A percentile compares a stretch with the other conserved stretches of the same genome.
phyloP scores from a whole-genome alignment of 306 rosid species.

The Ormosia semicastrata region DNA sequence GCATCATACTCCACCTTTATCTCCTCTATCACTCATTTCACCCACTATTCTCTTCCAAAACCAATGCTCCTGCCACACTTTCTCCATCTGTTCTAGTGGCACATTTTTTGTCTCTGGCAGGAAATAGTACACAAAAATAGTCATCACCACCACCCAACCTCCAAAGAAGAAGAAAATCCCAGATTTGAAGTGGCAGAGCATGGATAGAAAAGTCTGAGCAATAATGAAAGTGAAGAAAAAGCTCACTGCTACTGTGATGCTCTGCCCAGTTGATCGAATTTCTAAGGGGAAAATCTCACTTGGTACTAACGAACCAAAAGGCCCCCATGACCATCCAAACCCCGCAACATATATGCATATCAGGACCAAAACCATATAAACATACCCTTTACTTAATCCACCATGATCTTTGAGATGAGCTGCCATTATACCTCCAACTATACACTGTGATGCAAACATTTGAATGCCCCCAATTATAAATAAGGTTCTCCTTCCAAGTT shows the following conservation, averaged over 20 bases:
- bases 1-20: conserved; percentile 7
- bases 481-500: conserved; percentile 44
- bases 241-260: conserved; percentile 53
- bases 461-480: conserved; percentile 44
- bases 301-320: conserved; percentile 43
- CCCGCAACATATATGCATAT: conserved; percentile 47
- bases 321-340: conserved; percentile 56
- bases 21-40: background rate
- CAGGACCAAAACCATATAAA: conserved; percentile 33
- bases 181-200: conserved; percentile 48
- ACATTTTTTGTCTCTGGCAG: conserved; percentile 32
- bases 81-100: conserved; percentile 43
- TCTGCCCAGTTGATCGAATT: conserved; percentile 44
- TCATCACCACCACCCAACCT: conserved; percentile 56
- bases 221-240: conserved; percentile 45
- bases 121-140: conserved; percentile 32
- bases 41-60: conserved; percentile 46
- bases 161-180: conserved; percentile 57
- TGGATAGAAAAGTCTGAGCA: conserved; percentile 47
- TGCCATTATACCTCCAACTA: conserved; percentile 40
- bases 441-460: conserved; percentile 37
- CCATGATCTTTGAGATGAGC: conserved; percentile 38
- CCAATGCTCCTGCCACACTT: conserved; percentile 52
- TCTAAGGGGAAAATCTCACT: conserved; percentile 53
- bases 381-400: conserved; percentile 40